Base-by-base conservation (phyloP, 2,329 filamentous ascomycete genomes). In the Phaeoacremonium minimum region DNA sequence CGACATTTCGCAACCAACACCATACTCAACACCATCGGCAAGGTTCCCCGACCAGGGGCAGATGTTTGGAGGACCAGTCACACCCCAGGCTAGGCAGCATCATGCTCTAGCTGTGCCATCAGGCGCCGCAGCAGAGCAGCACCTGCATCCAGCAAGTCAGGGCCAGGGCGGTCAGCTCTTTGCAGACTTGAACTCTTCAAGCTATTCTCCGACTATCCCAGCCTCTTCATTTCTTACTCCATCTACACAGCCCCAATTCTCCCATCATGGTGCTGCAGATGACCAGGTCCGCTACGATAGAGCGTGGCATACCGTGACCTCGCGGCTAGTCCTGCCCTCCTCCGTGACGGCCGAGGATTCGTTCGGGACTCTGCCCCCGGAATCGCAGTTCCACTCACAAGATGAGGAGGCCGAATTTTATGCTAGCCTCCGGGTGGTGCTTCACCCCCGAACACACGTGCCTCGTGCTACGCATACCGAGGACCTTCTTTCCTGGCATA, bases 261-360 rank as follows among this genome's bases (percentile, higher is more conserved):
- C 5, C 36, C 6, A 12, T 32, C 22, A 22, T 15, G 37, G 14
- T 30, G 35, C 36, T 39, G 53, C 59, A 34, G 58, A 63, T 41
- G 69, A 79, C 45, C 78, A 81, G 56, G 64, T 69, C 36, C 67
- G 66, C 44, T 80, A 72, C 67, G 76, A 82, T 50, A 63, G 72
- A 43, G 75, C 78, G 40, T 83, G 80, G 80, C 73, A 79, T 50
- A 59, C 66, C 18, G 77, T 82, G 42, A 82, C 77, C 13, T 66
- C 73, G 18, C 64, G 64, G 20, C 73, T 83, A 31, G 66, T 69
- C 32, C 63, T 83, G 15, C 74, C 77, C 7, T 56, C 67, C n/a
- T 74, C 73, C 8, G 71, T 75, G 30, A 61, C 74, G 3, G 66
- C 62, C 7, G 71, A 77, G 49, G 73, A 76, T 48, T 73, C 70